These are phyloP conservation scores for Nemania sp. DNA, from an alignment of 2,329 filamentous ascomycete genomes.

Conservation along the genomic window DNA sequence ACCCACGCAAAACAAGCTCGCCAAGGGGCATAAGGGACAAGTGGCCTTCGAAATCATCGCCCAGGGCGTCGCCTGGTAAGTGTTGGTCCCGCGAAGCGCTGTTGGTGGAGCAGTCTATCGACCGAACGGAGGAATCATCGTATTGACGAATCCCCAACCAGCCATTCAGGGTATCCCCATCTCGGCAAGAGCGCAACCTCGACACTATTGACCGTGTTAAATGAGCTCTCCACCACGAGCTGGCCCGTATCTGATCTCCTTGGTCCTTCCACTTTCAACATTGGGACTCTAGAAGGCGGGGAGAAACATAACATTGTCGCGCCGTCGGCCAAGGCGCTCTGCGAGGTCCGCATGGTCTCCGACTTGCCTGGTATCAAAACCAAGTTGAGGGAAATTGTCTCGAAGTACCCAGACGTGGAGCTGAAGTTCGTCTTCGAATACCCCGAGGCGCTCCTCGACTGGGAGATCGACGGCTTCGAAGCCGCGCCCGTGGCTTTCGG, in stretches of 20 bases:
- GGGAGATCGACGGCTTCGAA: constrained; percentile 46
- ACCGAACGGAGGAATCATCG: neutral
- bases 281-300: constrained; percentile 45
- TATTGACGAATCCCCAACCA: constrained; percentile 1
- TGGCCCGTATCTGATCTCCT: constrained; percentile 45
- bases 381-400: constrained; percentile 41
- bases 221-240: constrained; percentile 38
- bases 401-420: constrained; percentile 40
- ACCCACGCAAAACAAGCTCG: constrained; percentile 58
- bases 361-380: constrained; percentile 43
- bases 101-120: too few species aligned
- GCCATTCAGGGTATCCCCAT: constrained; percentile 45
- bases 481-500: constrained; percentile 45
- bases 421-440: constrained; percentile 45
- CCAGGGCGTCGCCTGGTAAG: constrained; percentile 35
- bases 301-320: constrained; percentile 47
- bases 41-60: constrained; percentile 40
- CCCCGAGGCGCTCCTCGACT: constrained; percentile 46
- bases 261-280: constrained; percentile 46
- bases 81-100: neutral
- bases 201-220: constrained; percentile 39
- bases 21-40: constrained; percentile 57
- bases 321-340: constrained; percentile 44
- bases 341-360: constrained; percentile 45
- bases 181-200: constrained; percentile 42